Evolutionary conservation across 352 stramenopile genomes (phyloP), one percentile per base, ranked within the genome.

Genomic region (Phytophthora pini): DNA sequence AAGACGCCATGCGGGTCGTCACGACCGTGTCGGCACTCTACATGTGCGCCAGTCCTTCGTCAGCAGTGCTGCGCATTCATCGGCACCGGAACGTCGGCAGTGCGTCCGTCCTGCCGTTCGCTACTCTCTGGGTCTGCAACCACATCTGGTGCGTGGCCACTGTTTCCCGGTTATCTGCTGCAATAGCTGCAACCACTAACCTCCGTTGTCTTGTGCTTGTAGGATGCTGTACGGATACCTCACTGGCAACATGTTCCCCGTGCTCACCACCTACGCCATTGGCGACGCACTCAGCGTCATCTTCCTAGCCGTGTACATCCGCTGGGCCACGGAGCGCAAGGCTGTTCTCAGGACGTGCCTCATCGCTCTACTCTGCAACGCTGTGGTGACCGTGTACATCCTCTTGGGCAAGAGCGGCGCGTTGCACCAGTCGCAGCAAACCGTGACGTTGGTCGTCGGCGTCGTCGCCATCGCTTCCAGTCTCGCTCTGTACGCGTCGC

Each of bases 211-310:
- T 45, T 11, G 9, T 40, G n/a, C 36, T 50, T 10, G 27, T 34
- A 88, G 79, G 80, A 87, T 85, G 72, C 47, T 89, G 24, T 89
- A 89, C 43, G 80, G 80, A 45, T 84, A 84, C 65, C 65, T 88
- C 20, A 82, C 69, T 2, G 50, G 50, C 55, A 69, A 86, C 34
- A 17, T 72, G 15, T 85, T 87, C 55, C 80, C 80, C 6, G 53
- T 88, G 3, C 56, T 89, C 22, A 69, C 71, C 20, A 89, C 80
- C 15, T 87, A 88, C 52, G 68, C 68, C 15, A 74, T 87, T 8
- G 80, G 80, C 17, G 71, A 84, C 36, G 61, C 74, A 15, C 67
- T 87, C 20, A 81, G 76, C 45, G 40, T 87, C 56, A 15, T 70
- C 38, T 89, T 80, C 62, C 73, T 88, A 22, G 66, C 66, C 0